Evolutionary conservation across 306 rosid genomes (phyloP), one percentile per base, ranked within the genome.

Genomic region (Acacia crassicarpa): DNA sequence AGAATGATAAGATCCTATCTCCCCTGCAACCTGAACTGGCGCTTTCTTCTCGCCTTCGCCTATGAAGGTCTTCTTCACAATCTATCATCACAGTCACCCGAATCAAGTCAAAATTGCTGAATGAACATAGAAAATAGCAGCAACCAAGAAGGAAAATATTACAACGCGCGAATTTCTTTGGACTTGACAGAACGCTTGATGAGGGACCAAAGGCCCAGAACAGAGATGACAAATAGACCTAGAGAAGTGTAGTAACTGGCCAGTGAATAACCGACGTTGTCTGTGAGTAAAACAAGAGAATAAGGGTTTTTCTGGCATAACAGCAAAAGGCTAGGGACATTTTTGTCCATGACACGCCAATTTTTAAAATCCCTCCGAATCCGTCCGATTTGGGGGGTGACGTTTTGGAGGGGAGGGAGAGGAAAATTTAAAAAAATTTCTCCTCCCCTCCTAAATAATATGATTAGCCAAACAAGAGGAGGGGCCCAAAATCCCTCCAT

Each of bases 111-210:
- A 7, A 54, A 15, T 49, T 19, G 1, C 25, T 16, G 67, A 43
- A 74, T 8, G 32, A 38, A 78, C 10, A 46, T 9, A 71, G 41
- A 51, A 44, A 12, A 32, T 2, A 66, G 72, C 16, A 67, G 10
- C 56, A 46, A 41, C 1, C 25, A 65, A 3, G 30, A 20, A 35
- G 2, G 49, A 56, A 22, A 19, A 67, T 11, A 9, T 1, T 15
- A 38, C 9, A 27, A 12, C 20, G 51, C 22, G 2, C 19, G 17
- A 30, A 23, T 76, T 62, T 91, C 99, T 90, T 95, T 95, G 84
- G 99, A 93, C 82, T 93, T 95, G 25, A 93, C 97, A 71, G 98
- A 93, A 80, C 98, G 98, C 77, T 95, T 95, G 91, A 95, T 95
- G 84, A 95, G 98, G 38, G 99, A 95, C 99, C 99, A 95, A 4